phyloP scores from a whole-genome alignment of 2,329 filamentous ascomycete genomes.

The Neophaeococcomyces mojaviensis region DNA sequence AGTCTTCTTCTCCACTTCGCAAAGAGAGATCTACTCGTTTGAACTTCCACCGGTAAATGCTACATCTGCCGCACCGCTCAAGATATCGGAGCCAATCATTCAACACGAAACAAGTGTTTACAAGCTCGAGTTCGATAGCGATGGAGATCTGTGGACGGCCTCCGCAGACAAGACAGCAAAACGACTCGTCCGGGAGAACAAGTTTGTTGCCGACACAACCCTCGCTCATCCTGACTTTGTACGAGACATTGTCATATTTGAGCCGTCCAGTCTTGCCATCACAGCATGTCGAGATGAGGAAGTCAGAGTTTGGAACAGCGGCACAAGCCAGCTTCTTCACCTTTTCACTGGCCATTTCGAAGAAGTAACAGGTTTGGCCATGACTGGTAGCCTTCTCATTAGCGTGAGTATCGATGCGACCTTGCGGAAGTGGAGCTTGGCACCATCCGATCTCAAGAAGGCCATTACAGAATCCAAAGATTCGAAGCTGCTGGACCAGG shows the following conservation, averaged over 20 bases:
- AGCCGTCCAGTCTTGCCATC: slow-evolving; percentile 66
- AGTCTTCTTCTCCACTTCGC: slow-evolving; percentile 74
- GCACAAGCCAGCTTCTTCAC: slow-evolving; percentile 64
- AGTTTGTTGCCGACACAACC: slow-evolving; percentile 63
- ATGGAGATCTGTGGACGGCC: slow-evolving; percentile 80
- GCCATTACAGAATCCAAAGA: slow-evolving; percentile 44
- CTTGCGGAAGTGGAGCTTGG: slow-evolving; percentile 73
- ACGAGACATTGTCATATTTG: slow-evolving; percentile 64
- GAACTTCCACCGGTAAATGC: slow-evolving; percentile 24
- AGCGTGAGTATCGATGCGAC: slow-evolving; percentile 90
- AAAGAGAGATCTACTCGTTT: slow-evolving; percentile 68
- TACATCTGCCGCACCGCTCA: slow-evolving; percentile 46
- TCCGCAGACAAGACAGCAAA: slow-evolving; percentile 85
- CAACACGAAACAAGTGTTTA: slow-evolving; percentile 91
- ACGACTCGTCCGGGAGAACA: slow-evolving; percentile 61
- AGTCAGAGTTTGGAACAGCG: slow-evolving; percentile 77
- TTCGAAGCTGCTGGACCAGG: slow-evolving; percentile 39
- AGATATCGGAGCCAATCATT: slow-evolving; percentile 49
- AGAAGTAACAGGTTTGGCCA: slow-evolving; percentile 73
- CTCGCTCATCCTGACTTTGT: slow-evolving; percentile 86
- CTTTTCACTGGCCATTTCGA: slow-evolving; percentile 80
- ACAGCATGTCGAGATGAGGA: slow-evolving; percentile 90
- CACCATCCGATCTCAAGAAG: slow-evolving; percentile 51
- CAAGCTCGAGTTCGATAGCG: slow-evolving; percentile 63
- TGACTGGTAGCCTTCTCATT: slow-evolving; percentile 52